Conservation (phyloP, 202 grass and related monocot species). For the Brachypodium distachyon region DNA sequence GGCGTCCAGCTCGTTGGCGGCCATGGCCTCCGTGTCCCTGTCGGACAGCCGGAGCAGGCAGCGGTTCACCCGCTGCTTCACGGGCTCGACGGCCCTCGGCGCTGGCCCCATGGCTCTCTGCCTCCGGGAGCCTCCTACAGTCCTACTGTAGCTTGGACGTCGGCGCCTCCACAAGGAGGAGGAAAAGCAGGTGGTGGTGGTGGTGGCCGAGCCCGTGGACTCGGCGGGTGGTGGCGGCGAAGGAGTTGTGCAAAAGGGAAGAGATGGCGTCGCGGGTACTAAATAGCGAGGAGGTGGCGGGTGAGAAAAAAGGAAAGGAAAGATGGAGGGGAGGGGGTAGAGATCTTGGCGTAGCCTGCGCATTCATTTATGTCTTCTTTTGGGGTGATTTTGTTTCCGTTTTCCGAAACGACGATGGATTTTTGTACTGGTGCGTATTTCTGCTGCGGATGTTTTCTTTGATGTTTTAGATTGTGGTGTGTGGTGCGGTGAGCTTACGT, state of each 20-base stretch:
- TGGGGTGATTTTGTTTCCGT: neutral
- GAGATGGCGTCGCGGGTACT: constrained; percentile 26
- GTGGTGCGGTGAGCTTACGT: neutral
- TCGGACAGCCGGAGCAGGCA: constrained; percentile 74
- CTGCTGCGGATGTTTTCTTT: neutral
- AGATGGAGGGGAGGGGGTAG: neutral
- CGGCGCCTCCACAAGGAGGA: neutral
- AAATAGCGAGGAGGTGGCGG: constrained; percentile 28
- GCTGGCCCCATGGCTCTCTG: constrained; percentile 25
- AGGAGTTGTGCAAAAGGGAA: neutral
- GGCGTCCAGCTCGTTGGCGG: constrained; percentile 71
- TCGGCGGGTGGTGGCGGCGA: neutral
- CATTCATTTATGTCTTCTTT: constrained; percentile 31
- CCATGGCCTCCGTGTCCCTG: constrained; percentile 96
- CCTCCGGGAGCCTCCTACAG: neutral
- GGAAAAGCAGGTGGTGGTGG: neutral
- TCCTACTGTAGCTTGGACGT: neutral
- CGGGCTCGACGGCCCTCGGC: constrained; percentile 24
- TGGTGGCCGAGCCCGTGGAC: neutral
- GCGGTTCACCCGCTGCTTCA: constrained; percentile 88
- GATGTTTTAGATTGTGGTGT: neutral
- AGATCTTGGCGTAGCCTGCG: constrained; percentile 30
- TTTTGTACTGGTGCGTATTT: neutral
- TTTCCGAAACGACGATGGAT: neutral
- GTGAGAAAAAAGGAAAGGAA: neutral